Conservation (phyloP, 1,284 basidiomycete genomes). For the Ustilago nuda region DNA sequence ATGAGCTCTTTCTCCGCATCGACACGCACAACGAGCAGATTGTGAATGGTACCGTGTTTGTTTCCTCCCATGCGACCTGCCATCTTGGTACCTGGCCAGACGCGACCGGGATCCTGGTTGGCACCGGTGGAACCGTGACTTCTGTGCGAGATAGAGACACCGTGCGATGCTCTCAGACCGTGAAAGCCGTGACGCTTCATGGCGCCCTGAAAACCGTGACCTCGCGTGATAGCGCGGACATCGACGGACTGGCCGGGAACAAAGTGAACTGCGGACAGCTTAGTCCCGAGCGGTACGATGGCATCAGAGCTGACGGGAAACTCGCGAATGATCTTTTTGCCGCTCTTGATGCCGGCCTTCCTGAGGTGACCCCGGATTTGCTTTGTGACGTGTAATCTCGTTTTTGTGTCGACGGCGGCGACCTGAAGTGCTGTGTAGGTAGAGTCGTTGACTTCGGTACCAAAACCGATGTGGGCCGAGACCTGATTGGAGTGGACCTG, state of each 20-base stretch:
- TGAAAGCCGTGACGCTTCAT: constrained; percentile 98
- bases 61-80: constrained; percentile 88
- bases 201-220: constrained; percentile 94
- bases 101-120: constrained; percentile 87
- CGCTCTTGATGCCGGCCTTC: constrained; percentile 79
- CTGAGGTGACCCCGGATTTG: constrained; percentile 90
- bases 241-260: constrained; percentile 98
- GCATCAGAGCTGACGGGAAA: constrained; percentile 91
- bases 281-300: constrained; percentile 87
- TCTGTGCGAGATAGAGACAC: constrained; percentile 95
- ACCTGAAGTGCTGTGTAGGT: constrained; percentile 69
- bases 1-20: constrained; percentile 87
- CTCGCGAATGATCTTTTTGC: constrained; percentile 88
- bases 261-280: constrained; percentile 90
- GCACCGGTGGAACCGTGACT: constrained; percentile 92
- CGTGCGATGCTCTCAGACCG: constrained; percentile 92
- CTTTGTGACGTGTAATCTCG: constrained; percentile 76
- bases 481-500: constrained; percentile 76
- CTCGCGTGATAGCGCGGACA: constrained; percentile 90
- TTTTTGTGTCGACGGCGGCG: constrained; percentile 72
- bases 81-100: constrained; percentile 99
- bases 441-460: constrained; percentile 17
- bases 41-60: constrained; percentile 75
- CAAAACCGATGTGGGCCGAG: constrained; percentile 53
- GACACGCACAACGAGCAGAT: constrained; percentile 84